Base-by-base conservation (phyloP, 2,329 filamentous ascomycete genomes). In the Xylaria hypoxylon region DNA sequence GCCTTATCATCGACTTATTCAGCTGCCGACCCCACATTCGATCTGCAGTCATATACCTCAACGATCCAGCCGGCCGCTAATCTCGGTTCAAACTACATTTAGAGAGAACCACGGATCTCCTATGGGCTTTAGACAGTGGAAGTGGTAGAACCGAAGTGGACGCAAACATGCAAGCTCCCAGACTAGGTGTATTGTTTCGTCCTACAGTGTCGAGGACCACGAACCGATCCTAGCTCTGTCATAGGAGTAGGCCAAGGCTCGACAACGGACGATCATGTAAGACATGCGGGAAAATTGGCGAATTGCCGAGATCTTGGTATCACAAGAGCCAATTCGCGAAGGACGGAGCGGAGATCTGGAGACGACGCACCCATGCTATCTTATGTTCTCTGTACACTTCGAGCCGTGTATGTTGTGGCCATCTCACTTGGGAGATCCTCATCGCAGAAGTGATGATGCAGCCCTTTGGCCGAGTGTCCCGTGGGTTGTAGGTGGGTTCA, bases 251-350 rank as follows among this genome's bases (percentile, higher is more conserved):
- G 47, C 59, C 47, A 65, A 50, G 61, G 42, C 70, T 69, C 68
- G 63, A 71, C 64, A 68, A 58, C 59, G 71, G 65, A 62, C 65
- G 65, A 70, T 38, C 45, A 65, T 68, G 70, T 73, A 68, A 76
- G 69, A 76, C 75, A 75, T 63, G 67, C 75, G 72, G 75, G 65
- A 74, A 72, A 71, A 72, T 68, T 72, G 67, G 62, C 67, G 70
- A 75, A 74, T 76, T 74, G 74, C 72, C 70, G 74, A 75, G 59
- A 71, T 67, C 62, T 47, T 52, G n/a, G 72, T 74, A 42, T 65
- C 64, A 73, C 73, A 67, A 69, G 58, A 65, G 62, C 57, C 60
- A 69, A 59, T 42, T 69, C 58, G 58, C 47, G 70, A 67, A 65
- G 53, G 65, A 75, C 71, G 62, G 56, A 38, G 71, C 71, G 72